Base-by-base conservation (phyloP, 2,329 filamentous ascomycete genomes). In the Calonectria honghensis region DNA sequence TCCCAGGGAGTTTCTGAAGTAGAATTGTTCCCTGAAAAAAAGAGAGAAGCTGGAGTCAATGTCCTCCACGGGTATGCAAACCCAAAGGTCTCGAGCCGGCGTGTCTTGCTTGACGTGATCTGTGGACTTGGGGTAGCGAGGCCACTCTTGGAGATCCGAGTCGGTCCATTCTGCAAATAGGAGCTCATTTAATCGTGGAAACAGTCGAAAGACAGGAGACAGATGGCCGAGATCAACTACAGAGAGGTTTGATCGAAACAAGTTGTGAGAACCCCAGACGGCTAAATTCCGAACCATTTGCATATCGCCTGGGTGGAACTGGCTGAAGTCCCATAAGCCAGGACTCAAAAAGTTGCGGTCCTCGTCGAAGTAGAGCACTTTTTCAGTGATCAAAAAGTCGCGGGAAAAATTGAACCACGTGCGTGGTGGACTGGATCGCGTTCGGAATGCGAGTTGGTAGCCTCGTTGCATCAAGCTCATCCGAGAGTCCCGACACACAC, bases 351-450 rank as follows among this genome's bases (percentile, higher is more conserved):
- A 29, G 2, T n/a, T n/a, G 24, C 27, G 2, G 18, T 20, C 35
- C 0, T 41, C n/a, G 5, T 1, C 1, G n/a, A 20, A 9, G 7
- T 39, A 29, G 13, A 1, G 5, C 2, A 3, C 13, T 4, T 4
- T 2, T 27, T 13, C 2, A 11, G 27, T 0, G n/a, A 61, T 41
- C 24, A 61, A 41, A 11, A 20, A 27, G n/a, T 61, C 57, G 13
- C 61, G 61, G 7, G 16, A 20, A 65, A 65, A 65, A 48, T 65
- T 29, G 39, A 65, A 65, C 61, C 61, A 65, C 14, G 39, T 65
- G 9, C 41, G 39, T 14, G 61, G 39, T 11, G 41, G 27, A 24
- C 39, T 48, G 9, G 61, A 65, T 24, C 61, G 61, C 14, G 61
- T 65, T n/a, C 27, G 39, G 13, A 65, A 65, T 11, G 61, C 61